Conservation (phyloP, 768 basidiomycete species). For the Macrolepiota fuliginosa region DNA sequence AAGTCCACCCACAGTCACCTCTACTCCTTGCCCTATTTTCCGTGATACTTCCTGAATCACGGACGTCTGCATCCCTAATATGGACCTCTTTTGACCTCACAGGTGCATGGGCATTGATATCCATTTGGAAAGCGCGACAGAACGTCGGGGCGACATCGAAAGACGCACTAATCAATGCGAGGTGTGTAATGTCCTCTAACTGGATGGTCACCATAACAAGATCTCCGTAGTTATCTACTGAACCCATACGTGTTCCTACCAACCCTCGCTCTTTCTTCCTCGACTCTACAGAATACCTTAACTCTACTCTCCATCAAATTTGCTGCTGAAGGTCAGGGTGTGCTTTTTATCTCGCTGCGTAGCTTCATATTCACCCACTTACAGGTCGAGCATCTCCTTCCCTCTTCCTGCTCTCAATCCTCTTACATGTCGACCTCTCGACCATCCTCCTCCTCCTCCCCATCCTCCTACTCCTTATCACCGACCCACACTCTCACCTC, state of each 20-base stretch:
- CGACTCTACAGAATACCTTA: conserved; percentile 77
- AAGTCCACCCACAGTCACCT: conserved; percentile 61
- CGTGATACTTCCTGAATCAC: conserved; percentile 58
- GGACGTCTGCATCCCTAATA: conserved; percentile 45
- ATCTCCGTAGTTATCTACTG: conserved; percentile 64
- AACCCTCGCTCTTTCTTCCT: conserved; percentile 78
- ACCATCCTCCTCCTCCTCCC: conserved; percentile 71
- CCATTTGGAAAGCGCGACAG: conserved; percentile 67
- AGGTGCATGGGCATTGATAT: conserved; percentile 65
- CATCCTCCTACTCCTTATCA: conserved; percentile 59
- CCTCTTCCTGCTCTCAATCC: conserved; percentile 66
- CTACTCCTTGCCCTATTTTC: conserved; percentile 76
- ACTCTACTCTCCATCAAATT: conserved; percentile 66
- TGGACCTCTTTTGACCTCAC: conserved; percentile 72
- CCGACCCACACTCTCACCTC: conserved; percentile 62
- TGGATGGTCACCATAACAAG: conserved; percentile 8
- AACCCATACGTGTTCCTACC: conserved; percentile 89
- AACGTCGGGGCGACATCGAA: conserved; percentile 43
- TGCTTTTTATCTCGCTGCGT: neutral
- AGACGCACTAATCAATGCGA: conserved; percentile 60
- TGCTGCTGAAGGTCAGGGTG: conserved; percentile 56
- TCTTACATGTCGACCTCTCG: conserved; percentile 64
- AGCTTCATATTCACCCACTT: neutral
- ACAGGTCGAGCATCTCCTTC: conserved; percentile 59
- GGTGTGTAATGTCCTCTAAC: conserved; percentile 45